Base-by-base conservation (phyloP, 177 flowering plant species). In the Vitis hybrid region DNA sequence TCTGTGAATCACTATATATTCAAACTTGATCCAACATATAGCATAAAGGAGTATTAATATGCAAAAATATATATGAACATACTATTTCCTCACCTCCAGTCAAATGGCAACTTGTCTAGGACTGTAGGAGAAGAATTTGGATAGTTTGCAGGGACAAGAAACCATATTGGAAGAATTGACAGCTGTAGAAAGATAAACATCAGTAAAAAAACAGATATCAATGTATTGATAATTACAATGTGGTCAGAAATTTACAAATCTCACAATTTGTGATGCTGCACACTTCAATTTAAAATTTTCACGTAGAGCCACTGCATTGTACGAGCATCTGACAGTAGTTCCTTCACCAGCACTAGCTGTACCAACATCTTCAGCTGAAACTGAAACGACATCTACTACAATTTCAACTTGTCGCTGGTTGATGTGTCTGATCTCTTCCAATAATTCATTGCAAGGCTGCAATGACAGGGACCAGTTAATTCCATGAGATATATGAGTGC, bases 41-140 rank as follows among this genome's bases (percentile, higher is more conserved):
- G 55, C 55, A 52, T 15, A 52, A 15, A 52, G 2, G 55, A 15
- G n/a, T 52, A 52, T 12, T 26, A 26, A 52, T 15, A 0, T 15
- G 29, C 29, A 26, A 26, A 26, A 26, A 52, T 15, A 52, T 12
- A 52, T 10, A 52, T 15, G n/a, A 12, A 52, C 55, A 52, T 15
- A 52, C 55, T 12, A n/a, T 3, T 57, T 57, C 20, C 60, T 57
- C 16, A 57, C 60, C 60, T 57, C 29, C 60, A 18, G 6, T 18
- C 20, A n/a, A 57, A 2, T 20, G 60, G 60, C 20, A 18, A 57
- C 18, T 16, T 57, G 1, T 57, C 22, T 57, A 57, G 19, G 60
- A 57, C 20, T 57, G 19, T n/a, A 18, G 60, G 60, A 57, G 60
- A 57, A 16, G 60, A 57, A 18, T 57, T 18, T 16, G 60, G 60